Base-by-base conservation (phyloP, 805 yeast genomes). In the Nakazawaea molendinolei region DNA sequence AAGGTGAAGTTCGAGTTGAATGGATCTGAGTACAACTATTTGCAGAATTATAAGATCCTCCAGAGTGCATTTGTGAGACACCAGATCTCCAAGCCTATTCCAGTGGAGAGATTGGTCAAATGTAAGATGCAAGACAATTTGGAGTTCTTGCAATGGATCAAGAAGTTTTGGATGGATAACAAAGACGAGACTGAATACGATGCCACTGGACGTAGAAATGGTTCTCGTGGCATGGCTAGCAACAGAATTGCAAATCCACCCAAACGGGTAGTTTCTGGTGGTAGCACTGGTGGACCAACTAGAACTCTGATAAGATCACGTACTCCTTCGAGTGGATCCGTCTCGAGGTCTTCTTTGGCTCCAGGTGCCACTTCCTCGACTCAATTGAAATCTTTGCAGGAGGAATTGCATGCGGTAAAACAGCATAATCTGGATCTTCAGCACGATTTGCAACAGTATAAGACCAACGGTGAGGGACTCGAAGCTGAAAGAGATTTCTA, bases 91-190 rank as follows among this genome's bases (percentile, higher is more conserved):
- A 77, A 86, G 48, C 69, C 74, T 13, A 75, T 92, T 21, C 89
- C 87, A 20, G 92, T 87, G 20, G 95, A 86, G 41, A 69, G 71
- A 44, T 67, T 92, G 41, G 75, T 84, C 55, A 86, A 85, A 58
- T 92, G 97, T 63, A 69, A 84, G 50, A 74, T 92, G 47, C 98
- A 92, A 56, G 97, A 90, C 53, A 92, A 92, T 57, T 69, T 92
- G 49, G 97, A 89, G 61, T 83, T 92, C 50, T 63, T 89, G 44
- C 99, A 92, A 61, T 92, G 96, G 96, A 67, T 86, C 51, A 79
- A 84, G 52, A 72, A 71, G 49, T 79, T 67, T 50, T 90, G 97
- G 97, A 67, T 69, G 43, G 90, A 83, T 36, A 69, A 76, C 50
- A 79, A 73, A 52, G 80, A 79, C 39, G 79, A 79, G 38, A 67